These are phyloP conservation scores for Syncephalis plumigaleata DNA, from an alignment of 371 early-diverging fungal species.

Conservation along the genomic window DNA sequence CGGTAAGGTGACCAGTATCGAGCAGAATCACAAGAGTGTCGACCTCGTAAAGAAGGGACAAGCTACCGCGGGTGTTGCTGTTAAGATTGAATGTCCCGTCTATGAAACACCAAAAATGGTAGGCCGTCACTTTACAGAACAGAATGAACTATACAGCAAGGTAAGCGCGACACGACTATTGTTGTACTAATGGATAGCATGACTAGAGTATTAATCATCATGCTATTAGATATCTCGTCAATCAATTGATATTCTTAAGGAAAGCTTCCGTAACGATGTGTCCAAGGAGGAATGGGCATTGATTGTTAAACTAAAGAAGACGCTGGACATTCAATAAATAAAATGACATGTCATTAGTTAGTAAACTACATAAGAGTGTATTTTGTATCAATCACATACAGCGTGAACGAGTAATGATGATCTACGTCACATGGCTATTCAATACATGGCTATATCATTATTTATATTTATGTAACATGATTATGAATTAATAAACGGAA, in stretches of 20 bases:
- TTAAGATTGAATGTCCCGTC: constrained; percentile 85
- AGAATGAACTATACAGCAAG: constrained; percentile 46
- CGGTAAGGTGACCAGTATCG: constrained; percentile 93
- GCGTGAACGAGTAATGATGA: no score
- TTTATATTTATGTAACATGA: no score
- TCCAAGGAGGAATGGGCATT: constrained; percentile 87
- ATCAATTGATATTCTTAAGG: constrained; percentile 96
- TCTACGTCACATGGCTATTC: no score
- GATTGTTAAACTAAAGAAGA: constrained; percentile 64
- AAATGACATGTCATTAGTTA: no score
- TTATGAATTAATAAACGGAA: no score
- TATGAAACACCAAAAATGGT: constrained; percentile 82
- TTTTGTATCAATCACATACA: no score
- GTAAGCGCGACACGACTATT: no score
- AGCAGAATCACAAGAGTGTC: constrained; percentile 85
- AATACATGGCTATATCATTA: no score
- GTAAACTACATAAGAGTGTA: no score
- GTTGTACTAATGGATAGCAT: no score
- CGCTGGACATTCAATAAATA: constrained; percentile 10
- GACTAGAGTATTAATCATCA: no score
- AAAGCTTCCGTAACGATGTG: constrained; percentile 89
- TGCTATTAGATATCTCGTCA: constrained; percentile 73
- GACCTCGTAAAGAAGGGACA: constrained; percentile 75
- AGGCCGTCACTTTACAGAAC: constrained; percentile 93
- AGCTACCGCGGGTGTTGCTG: constrained; percentile 80